Percentiles rank a stretch among this genome's conserved stretches.
These are phyloP conservation scores for Lactarius evosmus DNA, from an alignment of 768 basidiomycete genomes.

Conservation along the genomic window DNA sequence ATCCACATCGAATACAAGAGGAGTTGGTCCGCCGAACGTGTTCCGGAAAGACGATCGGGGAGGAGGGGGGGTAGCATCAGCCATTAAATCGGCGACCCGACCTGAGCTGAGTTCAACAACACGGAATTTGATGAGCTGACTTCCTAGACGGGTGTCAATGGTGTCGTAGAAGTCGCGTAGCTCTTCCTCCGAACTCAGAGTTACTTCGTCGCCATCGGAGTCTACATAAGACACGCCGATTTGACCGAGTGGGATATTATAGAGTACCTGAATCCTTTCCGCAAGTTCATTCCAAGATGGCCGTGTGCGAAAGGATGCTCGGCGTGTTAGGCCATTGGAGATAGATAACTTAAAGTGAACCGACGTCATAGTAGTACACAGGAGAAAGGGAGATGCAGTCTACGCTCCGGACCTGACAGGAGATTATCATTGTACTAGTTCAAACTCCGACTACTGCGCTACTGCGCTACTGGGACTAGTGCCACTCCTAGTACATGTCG, in stretches of 20 bases:
- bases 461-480: background rate
- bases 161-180: constrained; percentile 65
- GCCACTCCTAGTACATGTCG: too few species aligned
- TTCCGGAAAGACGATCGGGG: constrained; percentile 47
- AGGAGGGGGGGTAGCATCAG: constrained; percentile 36
- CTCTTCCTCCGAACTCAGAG: constrained; percentile 72
- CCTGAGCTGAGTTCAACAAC: constrained; percentile 53
- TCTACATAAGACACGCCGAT: constrained; percentile 73
- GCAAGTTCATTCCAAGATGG: constrained; percentile 62
- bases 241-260: constrained; percentile 51
- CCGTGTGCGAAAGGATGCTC: constrained; percentile 46
- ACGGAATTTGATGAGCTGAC: constrained; percentile 50
- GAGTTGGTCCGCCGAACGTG: constrained; percentile 53
- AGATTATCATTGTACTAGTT: constrained; percentile 12
- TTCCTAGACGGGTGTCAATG: constrained; percentile 25
- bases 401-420: background rate
- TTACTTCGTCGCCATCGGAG: constrained; percentile 70
- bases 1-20: constrained; percentile 47
- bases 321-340: constrained; percentile 50
- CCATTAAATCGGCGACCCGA: constrained; percentile 35
- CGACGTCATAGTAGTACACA: constrained; percentile 40
- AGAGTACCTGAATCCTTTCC: constrained; percentile 52
- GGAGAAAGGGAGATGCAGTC: constrained; percentile 18
- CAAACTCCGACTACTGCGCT: constrained; percentile 27
- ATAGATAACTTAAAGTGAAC: constrained; percentile 66